These are phyloP conservation scores for Microdochium nivale DNA, from an alignment of 2,329 filamentous ascomycete species.

Conservation along the genomic window DNA sequence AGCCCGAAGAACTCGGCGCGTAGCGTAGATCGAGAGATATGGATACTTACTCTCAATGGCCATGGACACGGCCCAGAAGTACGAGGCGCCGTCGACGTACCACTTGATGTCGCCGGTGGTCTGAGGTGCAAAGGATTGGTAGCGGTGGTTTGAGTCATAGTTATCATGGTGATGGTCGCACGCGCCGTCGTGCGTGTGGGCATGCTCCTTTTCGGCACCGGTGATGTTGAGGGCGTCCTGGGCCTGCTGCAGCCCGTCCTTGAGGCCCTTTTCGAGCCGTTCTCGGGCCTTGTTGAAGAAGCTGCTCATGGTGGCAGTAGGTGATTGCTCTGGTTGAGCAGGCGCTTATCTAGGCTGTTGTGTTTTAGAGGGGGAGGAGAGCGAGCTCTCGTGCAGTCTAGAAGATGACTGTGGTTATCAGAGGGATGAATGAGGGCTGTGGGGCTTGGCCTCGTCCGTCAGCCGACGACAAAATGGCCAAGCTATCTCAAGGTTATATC, in stretches of 20 bases:
- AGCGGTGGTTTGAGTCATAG: constrained; percentile 38
- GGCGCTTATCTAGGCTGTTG: too few relatives aligned
- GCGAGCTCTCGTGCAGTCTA: too few relatives aligned
- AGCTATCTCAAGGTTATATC: too few relatives aligned
- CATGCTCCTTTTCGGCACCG: constrained; percentile 19
- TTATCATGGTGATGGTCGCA: constrained; percentile 25
- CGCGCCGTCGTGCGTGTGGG: constrained; percentile 4
- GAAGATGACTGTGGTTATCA: background rate
- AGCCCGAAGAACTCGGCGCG: background rate
- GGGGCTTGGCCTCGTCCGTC: background rate
- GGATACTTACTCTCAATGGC: constrained; percentile 54
- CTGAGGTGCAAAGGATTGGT: constrained; percentile 63
- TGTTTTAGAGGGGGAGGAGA: background rate
- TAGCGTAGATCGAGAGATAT: too few relatives aligned
- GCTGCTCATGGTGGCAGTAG: constrained; percentile 22
- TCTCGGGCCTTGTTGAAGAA: constrained; percentile 36
- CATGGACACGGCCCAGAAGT: constrained; percentile 77
- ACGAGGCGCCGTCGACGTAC: constrained; percentile 78
- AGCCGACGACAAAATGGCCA: too few relatives aligned
- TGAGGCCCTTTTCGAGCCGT: constrained; percentile 28
- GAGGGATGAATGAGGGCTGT: background rate
- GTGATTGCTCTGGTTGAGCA: constrained; percentile 1
- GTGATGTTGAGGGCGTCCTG: constrained; percentile 13
- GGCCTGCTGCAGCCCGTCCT: constrained; percentile 14
- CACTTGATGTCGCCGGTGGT: constrained; percentile 72